Evolutionary conservation across 2,329 filamentous ascomycete species (phyloP).

Genomic region (Paecilomyces formosus): DNA sequence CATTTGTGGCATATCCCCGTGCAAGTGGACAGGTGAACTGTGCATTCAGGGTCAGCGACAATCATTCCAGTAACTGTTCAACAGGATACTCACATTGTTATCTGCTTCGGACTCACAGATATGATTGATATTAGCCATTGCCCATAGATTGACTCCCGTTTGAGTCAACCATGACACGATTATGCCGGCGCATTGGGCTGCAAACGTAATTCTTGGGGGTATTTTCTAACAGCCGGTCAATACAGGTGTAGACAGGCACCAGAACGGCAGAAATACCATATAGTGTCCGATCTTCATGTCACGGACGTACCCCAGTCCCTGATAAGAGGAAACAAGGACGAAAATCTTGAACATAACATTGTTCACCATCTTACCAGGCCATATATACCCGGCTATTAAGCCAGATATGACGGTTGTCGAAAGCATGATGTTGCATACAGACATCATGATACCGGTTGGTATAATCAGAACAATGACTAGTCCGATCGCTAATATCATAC

Average conservation of each 20-base stretch:
- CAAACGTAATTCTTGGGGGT: conserved; percentile 37
- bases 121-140: conserved; percentile 23
- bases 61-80: background rate
- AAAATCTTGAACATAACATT: conserved; percentile 18
- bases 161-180: conserved; percentile 36
- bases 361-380: conserved; percentile 22
- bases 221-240: conserved; percentile 25
- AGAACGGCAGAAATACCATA: conserved; percentile 13
- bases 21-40: conserved; percentile 2
- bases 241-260: background rate
- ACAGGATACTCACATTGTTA: background rate
- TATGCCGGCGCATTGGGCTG: conserved; percentile 37
- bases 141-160: conserved; percentile 17
- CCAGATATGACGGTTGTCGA: conserved; percentile 8
- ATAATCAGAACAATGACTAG: conserved; percentile 9
- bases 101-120: conserved; percentile 24
- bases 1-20: background rate
- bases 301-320: conserved; percentile 19
- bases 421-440: conserved; percentile 11
- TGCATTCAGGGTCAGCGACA: background rate
- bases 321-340: conserved; percentile 16
- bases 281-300: conserved; percentile 46
- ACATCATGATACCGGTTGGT: conserved; percentile 13
- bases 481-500: conserved; percentile 8
- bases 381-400: conserved; percentile 21